A percentile compares a stretch with the other conserved stretches of the same genome.
phyloP scores from a whole-genome alignment of 176 grass and related monocot species.

The Carex pumila region DNA sequence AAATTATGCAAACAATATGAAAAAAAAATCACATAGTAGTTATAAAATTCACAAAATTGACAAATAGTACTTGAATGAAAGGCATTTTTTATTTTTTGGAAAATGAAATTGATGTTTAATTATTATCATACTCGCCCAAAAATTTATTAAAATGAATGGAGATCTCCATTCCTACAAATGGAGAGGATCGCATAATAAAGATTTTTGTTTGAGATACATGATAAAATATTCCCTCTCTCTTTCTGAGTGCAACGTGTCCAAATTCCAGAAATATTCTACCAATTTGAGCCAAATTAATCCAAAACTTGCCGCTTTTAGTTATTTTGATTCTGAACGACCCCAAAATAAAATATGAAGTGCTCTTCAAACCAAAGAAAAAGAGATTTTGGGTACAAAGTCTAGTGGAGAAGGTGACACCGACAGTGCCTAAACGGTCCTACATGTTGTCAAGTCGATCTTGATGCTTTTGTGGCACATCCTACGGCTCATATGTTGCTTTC shows the following conservation, averaged over 20 bases:
- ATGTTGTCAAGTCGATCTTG: background rate
- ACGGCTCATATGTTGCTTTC: background rate
- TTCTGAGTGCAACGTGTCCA: background rate
- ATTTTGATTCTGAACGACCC: background rate
- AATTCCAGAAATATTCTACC: slow-evolving; percentile 2
- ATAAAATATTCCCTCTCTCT: background rate
- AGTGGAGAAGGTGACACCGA: slow-evolving; percentile 18
- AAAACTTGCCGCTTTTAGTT: background rate
- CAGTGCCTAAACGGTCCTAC: slow-evolving; percentile 10
- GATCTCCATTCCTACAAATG: background rate
- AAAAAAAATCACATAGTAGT: too few relatives aligned
- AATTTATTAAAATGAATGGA: background rate
- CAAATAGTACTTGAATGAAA: background rate
- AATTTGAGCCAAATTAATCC: background rate
- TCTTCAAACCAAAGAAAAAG: slow-evolving; percentile 3
- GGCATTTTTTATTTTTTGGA: too few relatives aligned
- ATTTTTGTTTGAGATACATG: too few relatives aligned
- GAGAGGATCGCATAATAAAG: background rate
- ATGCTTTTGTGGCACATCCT: slow-evolving; percentile 10
- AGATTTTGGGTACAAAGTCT: background rate
- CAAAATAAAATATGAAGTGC: background rate
- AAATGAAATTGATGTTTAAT: background rate
- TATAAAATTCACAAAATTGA: too few relatives aligned
- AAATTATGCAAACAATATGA: background rate
- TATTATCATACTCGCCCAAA: background rate